Conservation (phyloP, 345 rosid species). For the Aquilaria malaccensis region DNA sequence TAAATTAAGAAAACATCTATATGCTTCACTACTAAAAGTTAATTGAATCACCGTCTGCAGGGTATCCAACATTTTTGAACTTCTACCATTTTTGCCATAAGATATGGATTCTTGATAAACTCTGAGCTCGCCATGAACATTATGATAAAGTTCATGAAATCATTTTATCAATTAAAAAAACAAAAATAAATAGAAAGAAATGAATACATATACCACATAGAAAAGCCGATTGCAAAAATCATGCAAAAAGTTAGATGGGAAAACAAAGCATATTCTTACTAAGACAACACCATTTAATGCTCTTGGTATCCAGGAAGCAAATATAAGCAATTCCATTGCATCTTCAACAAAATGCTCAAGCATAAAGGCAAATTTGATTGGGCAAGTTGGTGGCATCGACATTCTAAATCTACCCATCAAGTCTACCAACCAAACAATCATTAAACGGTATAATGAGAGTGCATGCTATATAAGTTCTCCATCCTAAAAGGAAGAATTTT, state of each 20-base stretch:
- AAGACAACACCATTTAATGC: slow-evolving; percentile 75
- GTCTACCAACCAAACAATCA: slow-evolving; percentile 85
- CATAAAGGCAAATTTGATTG: slow-evolving; percentile 89
- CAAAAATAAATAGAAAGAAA: neutral
- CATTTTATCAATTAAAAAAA: slow-evolving; percentile 53
- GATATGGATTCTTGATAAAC: slow-evolving; percentile 82
- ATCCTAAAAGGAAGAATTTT: slow-evolving; percentile 42
- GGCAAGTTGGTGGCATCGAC: slow-evolving; percentile 78
- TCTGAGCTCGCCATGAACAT: slow-evolving; percentile 97
- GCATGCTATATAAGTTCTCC: slow-evolving; percentile 72
- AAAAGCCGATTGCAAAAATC: slow-evolving; percentile 7
- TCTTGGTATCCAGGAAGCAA: slow-evolving; percentile 88
- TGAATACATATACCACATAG: too few relatives aligned
- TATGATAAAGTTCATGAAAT: slow-evolving; percentile 95
- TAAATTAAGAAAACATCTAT: neutral
- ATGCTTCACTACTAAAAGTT: neutral
- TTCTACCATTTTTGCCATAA: slow-evolving; percentile 99
- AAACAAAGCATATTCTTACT: slow-evolving; percentile 31
- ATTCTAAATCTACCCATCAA: slow-evolving; percentile 94
- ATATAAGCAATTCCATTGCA: slow-evolving; percentile 91
- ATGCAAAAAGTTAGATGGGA: neutral
- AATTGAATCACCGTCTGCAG: slow-evolving; percentile 54
- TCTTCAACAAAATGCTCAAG: slow-evolving; percentile 99
- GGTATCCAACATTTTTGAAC: slow-evolving; percentile 99
- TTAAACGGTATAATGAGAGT: slow-evolving; percentile 75